A percentile compares a stretch with the other conserved stretches of the same genome.
Conservation (phyloP, 192 early-diverging fungal species). For the Coemansia sp. region DNA sequence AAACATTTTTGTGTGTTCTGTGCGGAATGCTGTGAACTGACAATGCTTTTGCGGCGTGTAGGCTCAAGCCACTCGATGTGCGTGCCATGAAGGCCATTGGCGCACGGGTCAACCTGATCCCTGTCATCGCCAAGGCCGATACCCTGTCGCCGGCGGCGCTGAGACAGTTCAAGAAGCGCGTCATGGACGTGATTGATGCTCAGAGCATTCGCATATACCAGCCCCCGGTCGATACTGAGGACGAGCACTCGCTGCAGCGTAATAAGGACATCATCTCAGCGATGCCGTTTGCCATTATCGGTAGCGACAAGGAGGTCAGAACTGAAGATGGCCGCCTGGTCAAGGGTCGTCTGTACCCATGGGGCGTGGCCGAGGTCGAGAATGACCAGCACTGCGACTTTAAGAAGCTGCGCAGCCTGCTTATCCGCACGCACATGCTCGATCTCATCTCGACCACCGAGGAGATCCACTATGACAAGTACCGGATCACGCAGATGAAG, state of each 20-base stretch:
- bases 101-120: conserved; percentile 95
- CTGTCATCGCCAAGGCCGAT: conserved; percentile 97
- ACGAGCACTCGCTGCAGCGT: conserved; percentile 71
- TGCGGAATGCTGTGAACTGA: not conserved
- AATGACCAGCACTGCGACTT: conserved; percentile 99
- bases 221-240: conserved; percentile 88
- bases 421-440: conserved; percentile 97
- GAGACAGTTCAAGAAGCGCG: conserved; percentile 92
- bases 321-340: conserved; percentile 83
- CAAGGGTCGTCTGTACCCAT: conserved; percentile 95
- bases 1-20: conserved; percentile 5
- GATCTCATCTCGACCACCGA: conserved; percentile 93
- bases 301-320: conserved; percentile 81
- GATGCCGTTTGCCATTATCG: conserved; percentile 96
- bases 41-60: conserved; percentile 24
- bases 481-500: conserved; percentile 84
- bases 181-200: conserved; percentile 86
- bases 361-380: conserved; percentile 99
- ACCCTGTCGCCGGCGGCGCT: conserved; percentile 91
- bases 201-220: conserved; percentile 92
- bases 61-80: conserved; percentile 85
- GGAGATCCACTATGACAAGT: conserved; percentile 94
- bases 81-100: conserved; percentile 98
- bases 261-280: conserved; percentile 87
- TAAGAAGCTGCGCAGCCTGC: conserved; percentile 91